Base-by-base conservation (phyloP, 495 filamentous ascomycete genomes). In the Lophium mytilinum region DNA sequence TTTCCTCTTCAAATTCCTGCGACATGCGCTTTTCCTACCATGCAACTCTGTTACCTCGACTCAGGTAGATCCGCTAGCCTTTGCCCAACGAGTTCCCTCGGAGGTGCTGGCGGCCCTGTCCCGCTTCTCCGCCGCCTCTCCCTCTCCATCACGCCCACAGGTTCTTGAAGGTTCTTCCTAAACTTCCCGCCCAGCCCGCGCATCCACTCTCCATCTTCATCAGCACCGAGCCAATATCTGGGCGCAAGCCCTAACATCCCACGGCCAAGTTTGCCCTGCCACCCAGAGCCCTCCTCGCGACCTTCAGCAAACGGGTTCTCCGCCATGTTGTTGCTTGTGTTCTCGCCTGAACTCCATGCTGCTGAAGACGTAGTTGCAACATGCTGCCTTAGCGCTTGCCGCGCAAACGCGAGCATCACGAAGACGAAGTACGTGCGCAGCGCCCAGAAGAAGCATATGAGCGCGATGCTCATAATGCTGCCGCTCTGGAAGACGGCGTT, bases 351-450 rank as follows among this genome's bases (percentile, higher is more conserved):
- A 49, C 55, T 56, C 52, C 30, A 57, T 43, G 10, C 51, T 48
- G 21, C 55, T 1, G 60, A 62, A 5, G 63, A 60, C 14, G 60
- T 68, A 8, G 49, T 9, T 9, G 57, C 58, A 52, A 73, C 65
- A 56, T 82, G 77, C 41, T 77, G 74, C 30, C 87, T 79, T 45
- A 96, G 71, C 10, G 87, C 80, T 55, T 81, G 75, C 49, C 89
- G 80, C 11, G 90, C 89, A 67, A 85, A 90, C 15, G 88, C 83
- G 64, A 91, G 79, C 68, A 94, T 79, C 41, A 95, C 78, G 21
- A 95, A 74, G 45, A 84, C 77, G 61, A 90, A 88, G 69, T 95
- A 96, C 11, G 84, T 55, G 21, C 90, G 76, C 11, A 95, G 66
- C 1, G 79, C 69, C 80, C 86, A 93, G 36, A 96, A 76, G 8